These are phyloP conservation scores for Botrytis pseudocinerea DNA, from an alignment of 2,329 filamentous ascomycete genomes.

Conservation along the genomic window DNA sequence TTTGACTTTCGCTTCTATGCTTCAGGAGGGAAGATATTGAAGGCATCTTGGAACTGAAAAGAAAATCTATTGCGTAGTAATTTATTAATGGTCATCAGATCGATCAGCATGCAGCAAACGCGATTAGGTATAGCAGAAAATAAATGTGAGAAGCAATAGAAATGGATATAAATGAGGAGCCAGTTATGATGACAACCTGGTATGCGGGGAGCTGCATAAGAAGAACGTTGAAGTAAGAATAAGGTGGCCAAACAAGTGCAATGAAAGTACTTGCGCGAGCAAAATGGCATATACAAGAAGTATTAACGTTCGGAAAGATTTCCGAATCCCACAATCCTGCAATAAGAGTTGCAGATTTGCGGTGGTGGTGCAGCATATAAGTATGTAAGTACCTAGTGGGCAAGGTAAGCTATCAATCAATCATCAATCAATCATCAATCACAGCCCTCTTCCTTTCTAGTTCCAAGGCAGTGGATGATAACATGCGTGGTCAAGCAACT, in stretches of 20 bases:
- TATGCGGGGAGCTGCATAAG: constrained; percentile 22
- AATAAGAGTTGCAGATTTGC: constrained; percentile 11
- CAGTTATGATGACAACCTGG: constrained; percentile 18
- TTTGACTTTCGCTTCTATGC: constrained; percentile 29
- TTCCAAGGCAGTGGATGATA: constrained; percentile 8
- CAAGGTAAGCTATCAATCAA: neutral
- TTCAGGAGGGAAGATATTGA: constrained; percentile 38
- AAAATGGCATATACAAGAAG: constrained; percentile 12
- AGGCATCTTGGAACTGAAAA: constrained; percentile 34
- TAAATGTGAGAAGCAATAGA: constrained; percentile 14
- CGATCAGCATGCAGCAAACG: constrained; percentile 25
- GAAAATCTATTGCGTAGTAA: neutral
- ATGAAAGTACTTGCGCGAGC: constrained; percentile 10
- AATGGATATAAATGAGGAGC: constrained; percentile 7
- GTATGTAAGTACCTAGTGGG: neutral
- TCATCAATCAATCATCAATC: neutral
- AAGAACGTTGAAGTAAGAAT: constrained; percentile 15
- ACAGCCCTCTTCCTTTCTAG: neutral
- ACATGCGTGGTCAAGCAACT: neutral
- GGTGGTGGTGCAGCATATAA: neutral
- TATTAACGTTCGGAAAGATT: constrained; percentile 4
- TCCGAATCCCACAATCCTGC: constrained; percentile 12
- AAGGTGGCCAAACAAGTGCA: constrained; percentile 6
- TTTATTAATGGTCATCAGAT: constrained; percentile 21
- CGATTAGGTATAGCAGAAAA: constrained; percentile 22